These are phyloP conservation scores for Pyronema omphalodes DNA, from an alignment of 495 filamentous ascomycete species.

Conservation along the genomic window DNA sequence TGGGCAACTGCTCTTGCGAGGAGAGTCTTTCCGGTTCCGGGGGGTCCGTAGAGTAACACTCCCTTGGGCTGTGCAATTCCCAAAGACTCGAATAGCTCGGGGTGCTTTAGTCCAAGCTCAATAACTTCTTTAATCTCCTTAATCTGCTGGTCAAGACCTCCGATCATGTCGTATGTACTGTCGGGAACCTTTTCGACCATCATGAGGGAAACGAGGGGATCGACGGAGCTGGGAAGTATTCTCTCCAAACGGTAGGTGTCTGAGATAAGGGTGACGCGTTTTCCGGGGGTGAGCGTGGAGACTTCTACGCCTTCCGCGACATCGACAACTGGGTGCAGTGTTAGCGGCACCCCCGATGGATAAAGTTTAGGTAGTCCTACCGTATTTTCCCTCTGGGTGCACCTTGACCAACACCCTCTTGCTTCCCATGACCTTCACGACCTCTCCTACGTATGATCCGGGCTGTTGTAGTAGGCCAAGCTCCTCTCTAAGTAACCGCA, in stretches of 20 bases:
- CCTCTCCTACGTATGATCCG: constrained; percentile 94
- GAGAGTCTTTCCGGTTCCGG: constrained; percentile 92
- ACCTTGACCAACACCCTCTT: constrained; percentile 99
- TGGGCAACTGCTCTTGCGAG: constrained; percentile 91
- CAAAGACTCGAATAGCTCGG: constrained; percentile 94
- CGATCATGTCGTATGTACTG: constrained; percentile 99
- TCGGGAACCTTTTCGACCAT: constrained; percentile 99
- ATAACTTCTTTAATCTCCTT: constrained; percentile 99
- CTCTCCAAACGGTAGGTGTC: constrained; percentile 97
- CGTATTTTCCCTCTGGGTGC: constrained; percentile 99
- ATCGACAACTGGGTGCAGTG: constrained; percentile 58
- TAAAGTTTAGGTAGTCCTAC: constrained; percentile 32
- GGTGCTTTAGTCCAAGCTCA: constrained; percentile 94
- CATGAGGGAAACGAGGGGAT: constrained; percentile 98
- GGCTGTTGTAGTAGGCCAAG: constrained; percentile 91
- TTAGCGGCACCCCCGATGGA: background rate
- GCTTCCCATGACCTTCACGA: constrained; percentile 98
- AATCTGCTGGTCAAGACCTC: constrained; percentile 95
- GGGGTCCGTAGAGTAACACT: constrained; percentile 90
- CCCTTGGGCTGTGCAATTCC: constrained; percentile 97
- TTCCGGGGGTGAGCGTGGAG: constrained; percentile 86
- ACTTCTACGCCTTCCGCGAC: constrained; percentile 89
- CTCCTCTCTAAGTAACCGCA: constrained; percentile 88
- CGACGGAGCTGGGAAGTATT: constrained; percentile 75
- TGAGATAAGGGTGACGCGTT: constrained; percentile 88